Evolutionary conservation across 2,329 filamentous ascomycete genomes (phyloP).

Genomic region (Dothideomycetidae sp.): DNA sequence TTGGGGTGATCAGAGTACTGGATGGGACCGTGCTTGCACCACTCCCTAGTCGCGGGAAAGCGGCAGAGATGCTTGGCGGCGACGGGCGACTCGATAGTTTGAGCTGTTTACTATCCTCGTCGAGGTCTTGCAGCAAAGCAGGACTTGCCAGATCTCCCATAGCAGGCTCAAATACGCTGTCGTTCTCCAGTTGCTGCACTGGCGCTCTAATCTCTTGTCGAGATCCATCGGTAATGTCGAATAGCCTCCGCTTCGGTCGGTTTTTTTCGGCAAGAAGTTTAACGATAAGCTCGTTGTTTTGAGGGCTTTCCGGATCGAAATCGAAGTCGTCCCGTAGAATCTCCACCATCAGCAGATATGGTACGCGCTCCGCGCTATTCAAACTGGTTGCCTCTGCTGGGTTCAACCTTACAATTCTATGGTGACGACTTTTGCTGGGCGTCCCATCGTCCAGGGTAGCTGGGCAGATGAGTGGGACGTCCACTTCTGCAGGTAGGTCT

Average conservation of each 20-base stretch:
- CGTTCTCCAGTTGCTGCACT: constrained; percentile 34
- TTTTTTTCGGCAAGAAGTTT: constrained; percentile 54
- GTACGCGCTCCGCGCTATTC: constrained; percentile 76
- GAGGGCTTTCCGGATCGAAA: constrained; percentile 59
- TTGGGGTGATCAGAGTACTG: constrained; percentile 48
- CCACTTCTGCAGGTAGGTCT: constrained; percentile 69
- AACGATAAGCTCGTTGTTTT: constrained; percentile 53
- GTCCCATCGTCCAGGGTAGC: constrained; percentile 58
- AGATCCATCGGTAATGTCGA: constrained; percentile 48
- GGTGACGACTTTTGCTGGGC: constrained; percentile 62
- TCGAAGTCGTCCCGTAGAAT: constrained; percentile 69
- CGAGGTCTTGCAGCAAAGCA: constrained; percentile 46
- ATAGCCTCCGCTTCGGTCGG: constrained; percentile 36
- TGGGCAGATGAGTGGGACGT: constrained; percentile 70
- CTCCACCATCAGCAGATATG: constrained; percentile 73
- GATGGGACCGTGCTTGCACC: constrained; percentile 47
- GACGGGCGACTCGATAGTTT: constrained; percentile 10
- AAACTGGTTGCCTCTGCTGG: constrained; percentile 72
- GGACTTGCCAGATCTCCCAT: constrained; percentile 66
- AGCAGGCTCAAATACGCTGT: constrained; percentile 74
- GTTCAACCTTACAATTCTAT: constrained; percentile 70
- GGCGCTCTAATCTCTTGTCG: constrained; percentile 23
- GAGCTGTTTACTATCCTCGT: constrained; percentile 33
- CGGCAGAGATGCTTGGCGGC: constrained; percentile 14
- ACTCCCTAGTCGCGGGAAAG: constrained; percentile 43